phyloP scores from a whole-genome alignment of 2,329 filamentous ascomycete genomes.

The Penicillium sp. region DNA sequence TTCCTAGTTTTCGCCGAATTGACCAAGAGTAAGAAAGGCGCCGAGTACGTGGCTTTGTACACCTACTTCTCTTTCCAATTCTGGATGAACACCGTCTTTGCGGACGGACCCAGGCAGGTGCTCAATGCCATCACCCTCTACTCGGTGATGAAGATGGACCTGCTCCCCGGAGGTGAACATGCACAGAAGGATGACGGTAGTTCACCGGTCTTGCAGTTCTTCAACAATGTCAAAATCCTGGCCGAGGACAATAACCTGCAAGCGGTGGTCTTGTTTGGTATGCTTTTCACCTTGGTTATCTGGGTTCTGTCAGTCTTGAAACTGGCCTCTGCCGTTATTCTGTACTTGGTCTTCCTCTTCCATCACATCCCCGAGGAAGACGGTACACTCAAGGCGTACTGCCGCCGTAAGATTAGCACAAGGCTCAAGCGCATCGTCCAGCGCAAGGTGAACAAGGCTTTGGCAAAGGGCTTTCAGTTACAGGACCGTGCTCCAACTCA shows the following conservation, averaged over 20 bases:
- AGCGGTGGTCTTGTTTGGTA: constrained; percentile 77
- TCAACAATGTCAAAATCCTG: constrained; percentile 71
- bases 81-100: constrained; percentile 83
- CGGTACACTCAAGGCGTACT: constrained; percentile 77
- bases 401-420: constrained; percentile 84
- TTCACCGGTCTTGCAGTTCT: constrained; percentile 68
- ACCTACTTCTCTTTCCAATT: constrained; percentile 79
- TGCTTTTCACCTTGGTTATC: constrained; percentile 86
- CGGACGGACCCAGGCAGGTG: constrained; percentile 85
- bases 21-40: constrained; percentile 85
- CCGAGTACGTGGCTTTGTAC: constrained; percentile 85
- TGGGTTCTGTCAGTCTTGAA: constrained; percentile 77
- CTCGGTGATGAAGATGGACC: constrained; percentile 71
- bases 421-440: constrained; percentile 79
- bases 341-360: constrained; percentile 87
- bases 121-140: constrained; percentile 87
- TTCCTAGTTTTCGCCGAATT: constrained; percentile 90
- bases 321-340: constrained; percentile 67
- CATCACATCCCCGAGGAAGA: constrained; percentile 82
- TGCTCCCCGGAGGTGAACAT: constrained; percentile 59
- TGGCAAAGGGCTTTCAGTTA: constrained; percentile 66
- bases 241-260: constrained; percentile 71
- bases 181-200: constrained; percentile 52
- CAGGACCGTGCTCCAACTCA: constrained; percentile 51
- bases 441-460: constrained; percentile 79